These are phyloP conservation scores for Chytriomyces confervae DNA, from an alignment of 192 early-diverging fungal genomes.

Conservation along the genomic window DNA sequence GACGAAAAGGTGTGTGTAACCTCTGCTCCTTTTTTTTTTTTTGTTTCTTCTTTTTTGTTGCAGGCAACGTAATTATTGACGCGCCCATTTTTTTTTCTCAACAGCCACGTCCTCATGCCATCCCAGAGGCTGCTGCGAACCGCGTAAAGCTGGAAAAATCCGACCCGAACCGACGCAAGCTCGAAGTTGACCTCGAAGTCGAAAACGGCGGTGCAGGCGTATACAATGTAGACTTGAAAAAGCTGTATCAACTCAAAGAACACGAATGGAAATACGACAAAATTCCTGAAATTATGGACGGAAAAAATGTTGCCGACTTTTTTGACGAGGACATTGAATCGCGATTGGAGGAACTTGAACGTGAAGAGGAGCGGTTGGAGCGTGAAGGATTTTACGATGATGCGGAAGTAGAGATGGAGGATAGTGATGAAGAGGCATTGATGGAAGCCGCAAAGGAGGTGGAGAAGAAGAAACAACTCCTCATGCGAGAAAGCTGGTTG, in stretches of 20 bases:
- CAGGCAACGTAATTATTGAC: background rate
- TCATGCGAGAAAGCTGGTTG: slow-evolving; percentile 75
- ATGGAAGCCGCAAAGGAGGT: slow-evolving; percentile 79
- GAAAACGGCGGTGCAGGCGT: slow-evolving; percentile 95
- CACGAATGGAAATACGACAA: slow-evolving; percentile 96
- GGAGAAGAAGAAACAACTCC: slow-evolving; percentile 83
- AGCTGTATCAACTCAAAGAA: slow-evolving; percentile 82
- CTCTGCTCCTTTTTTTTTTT: too few species aligned
- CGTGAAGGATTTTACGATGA: slow-evolving; percentile 89
- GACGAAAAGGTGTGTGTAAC: slow-evolving; percentile 67
- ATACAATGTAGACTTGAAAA: slow-evolving; percentile 94
- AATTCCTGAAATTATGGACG: slow-evolving; percentile 98
- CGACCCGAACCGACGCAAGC: slow-evolving; percentile 80
- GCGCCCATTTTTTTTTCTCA: background rate
- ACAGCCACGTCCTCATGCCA: slow-evolving; percentile 75
- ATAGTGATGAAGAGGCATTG: slow-evolving; percentile 83
- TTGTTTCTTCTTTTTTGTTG: too few species aligned
- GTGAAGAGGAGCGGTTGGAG: slow-evolving; percentile 94
- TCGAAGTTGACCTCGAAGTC: slow-evolving; percentile 92
- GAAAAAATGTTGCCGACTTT: slow-evolving; percentile 98
- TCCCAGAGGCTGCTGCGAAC: slow-evolving; percentile 76
- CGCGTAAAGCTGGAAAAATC: slow-evolving; percentile 76
- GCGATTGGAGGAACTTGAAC: slow-evolving; percentile 91
- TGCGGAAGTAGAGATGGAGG: slow-evolving; percentile 68
- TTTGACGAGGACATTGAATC: slow-evolving; percentile 97